These are phyloP conservation scores for Tetrahymena malaccensis DNA, from an alignment of 73 alveolate species.

Conservation along the genomic window DNA sequence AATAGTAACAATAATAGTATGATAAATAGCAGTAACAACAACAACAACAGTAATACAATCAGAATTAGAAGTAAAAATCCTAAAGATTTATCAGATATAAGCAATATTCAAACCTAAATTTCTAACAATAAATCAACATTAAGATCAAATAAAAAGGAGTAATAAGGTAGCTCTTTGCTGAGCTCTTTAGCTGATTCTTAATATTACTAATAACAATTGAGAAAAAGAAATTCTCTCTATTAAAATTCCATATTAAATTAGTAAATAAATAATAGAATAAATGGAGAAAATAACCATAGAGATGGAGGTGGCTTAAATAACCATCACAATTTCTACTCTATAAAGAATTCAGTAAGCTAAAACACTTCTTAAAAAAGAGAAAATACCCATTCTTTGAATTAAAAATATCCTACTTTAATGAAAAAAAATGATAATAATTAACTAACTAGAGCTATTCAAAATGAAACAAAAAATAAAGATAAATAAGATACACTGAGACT, in stretches of 20 bases:
- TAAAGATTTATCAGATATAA: background rate
- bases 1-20: background rate
- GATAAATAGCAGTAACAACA: too few relatives aligned
- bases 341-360: background rate
- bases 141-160: background rate
- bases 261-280: too few relatives aligned
- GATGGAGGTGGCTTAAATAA: background rate
- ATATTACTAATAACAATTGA: too few relatives aligned
- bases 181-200: background rate
- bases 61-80: background rate
- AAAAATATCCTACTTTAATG: background rate
- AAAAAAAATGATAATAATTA: background rate
- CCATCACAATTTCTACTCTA: background rate
- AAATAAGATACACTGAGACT: background rate
- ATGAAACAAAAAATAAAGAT: background rate
- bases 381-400: background rate
- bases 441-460: too few relatives aligned
- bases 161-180: background rate
- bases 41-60: background rate
- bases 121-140: background rate
- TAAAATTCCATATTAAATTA: background rate
- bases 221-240: background rate
- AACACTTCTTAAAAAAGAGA: background rate
- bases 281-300: background rate
- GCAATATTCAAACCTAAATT: background rate